A percentile compares a stretch with the other conserved stretches of the same genome.
Conservation (phyloP, 768 basidiomycete species). For the Tephrocybe rancida region DNA sequence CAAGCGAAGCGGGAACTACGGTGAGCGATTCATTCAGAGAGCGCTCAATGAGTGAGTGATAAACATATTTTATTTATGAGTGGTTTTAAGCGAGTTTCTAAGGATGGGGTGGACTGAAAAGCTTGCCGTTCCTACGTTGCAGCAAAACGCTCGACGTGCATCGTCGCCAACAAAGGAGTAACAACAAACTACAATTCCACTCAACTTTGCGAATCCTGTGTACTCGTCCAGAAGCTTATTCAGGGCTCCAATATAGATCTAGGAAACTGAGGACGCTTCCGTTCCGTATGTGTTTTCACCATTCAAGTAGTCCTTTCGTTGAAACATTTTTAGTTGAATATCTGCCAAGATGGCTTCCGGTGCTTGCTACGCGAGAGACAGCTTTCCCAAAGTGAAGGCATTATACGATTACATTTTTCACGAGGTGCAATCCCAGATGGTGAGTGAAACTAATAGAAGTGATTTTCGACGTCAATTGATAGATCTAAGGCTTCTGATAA, state of each 20-base stretch:
- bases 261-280: too few relatives aligned
- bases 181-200: not conserved
- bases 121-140: not conserved
- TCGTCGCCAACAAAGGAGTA: not conserved
- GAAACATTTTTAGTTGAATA: not conserved
- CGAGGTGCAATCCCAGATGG: conserved; percentile 17
- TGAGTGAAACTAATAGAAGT: too few relatives aligned
- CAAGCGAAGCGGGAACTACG: not conserved
- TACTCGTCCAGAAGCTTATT: not conserved
- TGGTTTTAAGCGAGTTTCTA: not conserved
- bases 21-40: not conserved
- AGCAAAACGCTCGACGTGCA: not conserved
- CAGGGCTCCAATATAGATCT: not conserved
- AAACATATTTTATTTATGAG: not conserved
- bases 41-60: not conserved
- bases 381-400: conserved; percentile 1
- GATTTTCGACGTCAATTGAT: too few relatives aligned
- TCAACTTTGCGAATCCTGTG: not conserved
- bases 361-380: conserved; percentile 11
- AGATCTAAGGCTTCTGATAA: conserved; percentile 12
- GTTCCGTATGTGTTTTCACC: not conserved
- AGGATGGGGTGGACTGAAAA: not conserved
- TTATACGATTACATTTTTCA: conserved; percentile 14
- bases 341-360: conserved; percentile 24
- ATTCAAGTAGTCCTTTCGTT: not conserved